Base-by-base conservation (phyloP, 768 basidiomycete species). In the Amanita pseudoporphyria region DNA sequence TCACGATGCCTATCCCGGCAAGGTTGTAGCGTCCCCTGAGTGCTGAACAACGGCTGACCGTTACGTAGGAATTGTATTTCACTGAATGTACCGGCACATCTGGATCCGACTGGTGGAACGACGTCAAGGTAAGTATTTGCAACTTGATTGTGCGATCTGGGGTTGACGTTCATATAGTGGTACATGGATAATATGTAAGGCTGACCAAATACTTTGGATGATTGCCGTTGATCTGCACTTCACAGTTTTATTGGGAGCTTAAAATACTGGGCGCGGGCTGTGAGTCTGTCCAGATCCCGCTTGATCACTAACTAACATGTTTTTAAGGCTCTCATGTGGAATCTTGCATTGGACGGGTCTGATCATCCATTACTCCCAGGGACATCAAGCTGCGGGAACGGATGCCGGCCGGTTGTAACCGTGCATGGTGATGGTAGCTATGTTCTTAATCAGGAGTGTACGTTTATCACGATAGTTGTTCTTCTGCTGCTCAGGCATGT, bases 31-130 rank as follows among this genome's bases (percentile, higher is more conserved):
- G 13, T 30, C 3, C 13, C 6, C 3, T 18, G 14, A 38, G 19
- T 10, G 31, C 6, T 14, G 3, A 24, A 13, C 28, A 3, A 13
- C 30, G 2, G 16, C 12, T 33, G 14, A 39, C 39, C 6, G n/a
- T 40, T 22, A 13, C n/a, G 12, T 26, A 72, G 69, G 73, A 65
- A 55, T 68, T 76, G 14, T 74, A 72, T 49, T 72, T 76, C 52
- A 74, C 76, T 0, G 85, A 88, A 62, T 87, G 87, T 57, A 63
- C 77, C 1, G 84, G 86, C 5, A 78, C 72, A 0, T 62, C 75
- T 48, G 81, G 82, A 12, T 74, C 75, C 7, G 82, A 87, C 58
- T 88, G 84, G 85, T 89, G 86, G 86, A 68, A 66, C 42, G 84
- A 87, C 56, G 80, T 87, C 63, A 87, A 87, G 73, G 84, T 79